Base-by-base conservation (phyloP, 176 grass and related monocot species). In the Ananas comosus region DNA sequence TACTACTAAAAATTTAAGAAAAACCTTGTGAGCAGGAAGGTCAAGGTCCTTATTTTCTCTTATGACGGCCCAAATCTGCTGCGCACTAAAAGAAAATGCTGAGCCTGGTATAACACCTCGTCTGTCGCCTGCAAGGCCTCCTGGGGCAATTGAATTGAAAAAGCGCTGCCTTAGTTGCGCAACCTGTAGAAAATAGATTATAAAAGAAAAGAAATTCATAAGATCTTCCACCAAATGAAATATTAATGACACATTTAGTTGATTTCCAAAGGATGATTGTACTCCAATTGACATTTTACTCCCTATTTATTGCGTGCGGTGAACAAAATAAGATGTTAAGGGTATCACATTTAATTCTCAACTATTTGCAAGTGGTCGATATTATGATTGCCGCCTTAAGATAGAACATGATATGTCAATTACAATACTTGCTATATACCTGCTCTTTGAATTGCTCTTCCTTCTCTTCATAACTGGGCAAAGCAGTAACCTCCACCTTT, bases 1-100 rank as follows among this genome's bases (percentile, higher is more conserved):
- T 9, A 9, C 54, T 9, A 19, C 18, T n/a, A 0, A 17, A 18
- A 18, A 14, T 21, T 59, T 19, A 59, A n/a, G 13, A 18, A 59
- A 21, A 59, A 91, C 93, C 89, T 97, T 88, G 82, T 97, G 86
- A 82, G 93, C 84, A 50, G 93, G 93, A 77, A 97, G 89, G 71
- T 92, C 81, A 22, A 97, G 93, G 65, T 92, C 93, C 80, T 97
- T 97, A 87, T 97, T 92, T 87, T 92, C 89, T 50, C 80, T 77
- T 74, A 90, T 88, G 49, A 92, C 79, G 85, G 87, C 90, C 93
- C 93, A 97, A 64, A 97, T 86, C 64, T 92, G 82, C 72, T 83
- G 80, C 73, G 86, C 84, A 81, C 84, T 97, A 50, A 82, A 78
- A 73, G 86, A 92, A 77, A 97, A 97, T 54, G 74, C 86, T 75